Base-by-base conservation (phyloP, 495 filamentous ascomycete genomes). In the Haplographium delicatum region DNA sequence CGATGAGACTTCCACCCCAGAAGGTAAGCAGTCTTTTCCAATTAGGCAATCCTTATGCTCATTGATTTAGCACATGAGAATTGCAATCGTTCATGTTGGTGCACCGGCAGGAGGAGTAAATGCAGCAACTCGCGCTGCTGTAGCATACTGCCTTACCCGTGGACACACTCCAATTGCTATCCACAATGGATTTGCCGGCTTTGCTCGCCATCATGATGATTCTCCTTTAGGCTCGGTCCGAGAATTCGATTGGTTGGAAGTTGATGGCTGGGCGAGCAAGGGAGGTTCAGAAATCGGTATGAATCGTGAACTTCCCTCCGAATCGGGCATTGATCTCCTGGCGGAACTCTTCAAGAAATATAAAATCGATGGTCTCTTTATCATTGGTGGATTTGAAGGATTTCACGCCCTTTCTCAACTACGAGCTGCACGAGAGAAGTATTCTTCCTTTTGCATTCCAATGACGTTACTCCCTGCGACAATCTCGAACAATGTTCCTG, bases 21-120 rank as follows among this genome's bases (percentile, higher is more conserved):
- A 86, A 95, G 75, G 88, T 87, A 70, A 28, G 77, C 62, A 23
- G 4, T 24, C 20, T 23, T 41, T 4, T 38, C 18, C 38, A 6
- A 3, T 15, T 28, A 11, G 10, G 18, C 15, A 28, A 23, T 41
- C 8, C 52, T 60, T 15, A 56, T 11, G 7, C 24, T 24, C n/a
- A n/a, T n/a, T n/a, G n/a, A 44, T 15, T 8, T 46, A 94, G 87
- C 83, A 83, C 58, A 90, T 96, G 89, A 82, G 81, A 30, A 88
- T 99, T 59, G 93, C 85, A 5, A 91, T 97, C 54, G 85, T 99
- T 63, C 95, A 99, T 60, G 89, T 98, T 49, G 94, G 94, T 56
- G 94, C 94, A 23, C 94, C 94, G 5, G 94, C 94, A n/a, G 94
- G 93, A 61, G 94, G 94, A 63, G 96, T 99, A 84, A 99, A 99